phyloP scores from a whole-genome alignment of 1,284 basidiomycete species.

The Rhodotorula sp. region DNA sequence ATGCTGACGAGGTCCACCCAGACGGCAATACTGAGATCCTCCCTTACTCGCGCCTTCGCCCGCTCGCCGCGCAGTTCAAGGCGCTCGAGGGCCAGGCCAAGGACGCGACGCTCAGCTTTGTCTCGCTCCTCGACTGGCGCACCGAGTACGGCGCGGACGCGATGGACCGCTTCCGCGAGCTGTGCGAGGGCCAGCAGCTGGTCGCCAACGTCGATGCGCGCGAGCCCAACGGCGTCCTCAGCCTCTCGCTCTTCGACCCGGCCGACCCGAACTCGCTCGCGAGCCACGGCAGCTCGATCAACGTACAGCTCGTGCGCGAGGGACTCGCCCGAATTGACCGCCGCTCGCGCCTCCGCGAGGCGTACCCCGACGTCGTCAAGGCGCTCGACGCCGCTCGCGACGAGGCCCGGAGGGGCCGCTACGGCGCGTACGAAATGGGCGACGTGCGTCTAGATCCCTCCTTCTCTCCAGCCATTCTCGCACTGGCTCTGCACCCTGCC shows the following conservation, averaged over 20 bases:
- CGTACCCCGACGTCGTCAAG: constrained; percentile 42
- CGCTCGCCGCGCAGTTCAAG: constrained; percentile 47
- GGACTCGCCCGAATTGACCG: constrained; percentile 44
- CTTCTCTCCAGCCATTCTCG: too few relatives aligned
- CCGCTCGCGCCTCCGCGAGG: constrained; percentile 37
- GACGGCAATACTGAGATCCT: constrained; percentile 49
- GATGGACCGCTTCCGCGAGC: constrained; percentile 74
- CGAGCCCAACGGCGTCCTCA: constrained; percentile 55
- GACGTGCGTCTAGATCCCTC: constrained; percentile 13
- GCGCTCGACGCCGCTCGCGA: constrained; percentile 41
- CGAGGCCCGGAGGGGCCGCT: constrained; percentile 40
- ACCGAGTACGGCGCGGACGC: constrained; percentile 72
- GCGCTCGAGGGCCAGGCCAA: constrained; percentile 47
- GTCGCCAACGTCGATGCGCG: constrained; percentile 84
- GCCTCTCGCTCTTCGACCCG: constrained; percentile 45
- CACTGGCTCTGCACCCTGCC: too few relatives aligned
- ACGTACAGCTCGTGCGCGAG: constrained; percentile 44
- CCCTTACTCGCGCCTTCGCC: constrained; percentile 44
- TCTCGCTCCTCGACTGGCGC: constrained; percentile 46
- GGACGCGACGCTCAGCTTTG: constrained; percentile 47
- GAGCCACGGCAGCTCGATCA: constrained; percentile 35
- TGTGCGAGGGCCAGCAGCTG: constrained; percentile 84
- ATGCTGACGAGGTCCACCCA: neutral
- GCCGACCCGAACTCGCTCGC: constrained; percentile 29
- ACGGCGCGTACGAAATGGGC: constrained; percentile 40